A percentile compares a stretch with the other conserved stretches of the same genome.
Evolutionary conservation across 1,284 basidiomycete genomes (phyloP).

Genomic region (Sanghuangporus weigelae): DNA sequence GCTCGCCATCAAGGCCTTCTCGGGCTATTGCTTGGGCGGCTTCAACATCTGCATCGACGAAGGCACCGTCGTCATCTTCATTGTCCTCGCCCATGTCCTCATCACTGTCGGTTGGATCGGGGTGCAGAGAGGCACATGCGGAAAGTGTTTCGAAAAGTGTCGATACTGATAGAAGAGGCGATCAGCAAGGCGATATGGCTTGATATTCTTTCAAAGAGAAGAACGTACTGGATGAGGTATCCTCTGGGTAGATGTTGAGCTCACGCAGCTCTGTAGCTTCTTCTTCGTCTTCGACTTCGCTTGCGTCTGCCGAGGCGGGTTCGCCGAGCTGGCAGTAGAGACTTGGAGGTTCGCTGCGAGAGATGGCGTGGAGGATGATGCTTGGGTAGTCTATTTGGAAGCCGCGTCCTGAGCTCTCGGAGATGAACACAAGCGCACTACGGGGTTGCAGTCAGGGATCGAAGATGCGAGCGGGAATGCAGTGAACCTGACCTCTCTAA

Average conservation of each 20-base stretch:
- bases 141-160: conserved; percentile 86
- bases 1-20: conserved; percentile 31
- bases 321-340: conserved; percentile 91
- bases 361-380: conserved; percentile 86
- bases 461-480: not conserved
- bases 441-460: not conserved
- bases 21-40: conserved; percentile 55
- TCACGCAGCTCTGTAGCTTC: conserved; percentile 63
- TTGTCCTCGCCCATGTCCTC: conserved; percentile 57
- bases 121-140: conserved; percentile 85
- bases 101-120: conserved; percentile 58
- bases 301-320: conserved; percentile 23
- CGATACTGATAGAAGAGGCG: conserved; percentile 54
- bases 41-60: conserved; percentile 47
- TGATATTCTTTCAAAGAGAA: conserved; percentile 1
- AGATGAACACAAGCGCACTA: conserved; percentile 77
- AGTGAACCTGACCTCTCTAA: conserved; percentile 35
- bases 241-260: conserved; percentile 63
- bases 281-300: conserved; percentile 44
- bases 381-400: conserved; percentile 80
- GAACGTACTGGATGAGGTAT: conserved; percentile 27
- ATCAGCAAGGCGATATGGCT: not conserved
- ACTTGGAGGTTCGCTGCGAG: conserved; percentile 61
- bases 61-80: conserved; percentile 53
- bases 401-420: conserved; percentile 51